Percentiles rank a stretch among this genome's conserved stretches.
phyloP scores from a whole-genome alignment of 768 basidiomycete species.

The Kwoniella mangroviensis region DNA sequence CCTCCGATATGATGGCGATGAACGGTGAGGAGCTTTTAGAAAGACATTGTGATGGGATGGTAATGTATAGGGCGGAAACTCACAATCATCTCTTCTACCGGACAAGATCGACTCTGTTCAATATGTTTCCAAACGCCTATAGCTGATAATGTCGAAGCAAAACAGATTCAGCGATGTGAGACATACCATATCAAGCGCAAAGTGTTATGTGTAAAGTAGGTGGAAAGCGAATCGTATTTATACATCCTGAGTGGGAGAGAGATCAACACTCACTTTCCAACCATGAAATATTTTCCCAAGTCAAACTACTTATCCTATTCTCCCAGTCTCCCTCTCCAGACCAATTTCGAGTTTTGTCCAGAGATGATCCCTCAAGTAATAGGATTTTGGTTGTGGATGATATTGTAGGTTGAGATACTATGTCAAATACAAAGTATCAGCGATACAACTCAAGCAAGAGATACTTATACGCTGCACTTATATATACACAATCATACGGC shows the following conservation, averaged over 20 bases:
- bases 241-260: neutral
- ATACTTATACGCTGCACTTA: neutral
- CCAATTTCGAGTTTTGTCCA: conserved; percentile 74
- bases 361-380: conserved; percentile 79
- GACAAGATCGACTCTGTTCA: conserved; percentile 68
- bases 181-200: neutral
- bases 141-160: conserved; percentile 59
- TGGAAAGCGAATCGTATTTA: neutral
- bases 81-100: conserved; percentile 85
- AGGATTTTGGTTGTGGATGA: conserved; percentile 68
- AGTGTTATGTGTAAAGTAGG: neutral
- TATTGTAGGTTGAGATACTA: conserved; percentile 66
- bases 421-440: neutral
- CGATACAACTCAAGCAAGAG: too few relatives aligned
- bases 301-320: conserved; percentile 58
- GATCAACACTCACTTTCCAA: conserved; percentile 50
- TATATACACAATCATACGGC: neutral
- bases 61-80: conserved; percentile 26
- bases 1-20: too few relatives aligned
- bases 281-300: conserved; percentile 57
- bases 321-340: conserved; percentile 55
- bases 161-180: too few relatives aligned
- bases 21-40: neutral
- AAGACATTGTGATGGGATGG: neutral
- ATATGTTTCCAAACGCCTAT: conserved; percentile 85